Evolutionary conservation across 768 basidiomycete species (phyloP), one percentile per base, ranked within the genome.

Genomic region (Boletus subparvulus): DNA sequence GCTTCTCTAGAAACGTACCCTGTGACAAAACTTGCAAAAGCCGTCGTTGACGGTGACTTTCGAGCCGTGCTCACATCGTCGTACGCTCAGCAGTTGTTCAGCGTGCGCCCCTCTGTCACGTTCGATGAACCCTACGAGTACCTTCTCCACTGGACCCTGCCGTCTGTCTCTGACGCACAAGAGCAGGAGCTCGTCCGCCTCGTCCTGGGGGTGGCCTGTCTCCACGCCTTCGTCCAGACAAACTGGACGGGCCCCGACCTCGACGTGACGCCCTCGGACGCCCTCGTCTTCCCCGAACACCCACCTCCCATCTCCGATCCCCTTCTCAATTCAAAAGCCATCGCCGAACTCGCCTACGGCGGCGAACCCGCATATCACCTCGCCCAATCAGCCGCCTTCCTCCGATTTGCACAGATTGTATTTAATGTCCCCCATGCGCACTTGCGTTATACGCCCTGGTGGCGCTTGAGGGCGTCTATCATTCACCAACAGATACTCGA

Each of bases 351-450:
- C 42, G 87, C 94, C 0, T 83, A 82, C 58, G 84, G 85, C 5
- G 97, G 97, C 4, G 97, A 98, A 74, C 97, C 97, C 10, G 93
- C 92, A 0, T 99, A 98, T 74, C 97, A 98, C 70, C 89, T 98
- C 44, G 80, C 86, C 9, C 79, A 79, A 63, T 74, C 72, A 37
- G 80, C 94, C 7, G 71, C 82, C 24, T 85, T 96, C 65, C 80
- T 98, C 47, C 81, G 86, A 32, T 74, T 95, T 52, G 83, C 95
- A 0, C 83, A 88, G 64, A 74, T 91, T 26, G 76, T 97, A 46
- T 74, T 96, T 58, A 74, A 74, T 17, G 70, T 74, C 11, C 78
- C 81, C 3, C 84, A 78, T 62, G 68, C 69, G 21, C 77, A 81
- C 59, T 71, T 85, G 50, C 67, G 65, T 39, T 84, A 87, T 16